Evolutionary conservation across 116 monocot species (phyloP).

Genomic region (Papilionanthe hybrid): DNA sequence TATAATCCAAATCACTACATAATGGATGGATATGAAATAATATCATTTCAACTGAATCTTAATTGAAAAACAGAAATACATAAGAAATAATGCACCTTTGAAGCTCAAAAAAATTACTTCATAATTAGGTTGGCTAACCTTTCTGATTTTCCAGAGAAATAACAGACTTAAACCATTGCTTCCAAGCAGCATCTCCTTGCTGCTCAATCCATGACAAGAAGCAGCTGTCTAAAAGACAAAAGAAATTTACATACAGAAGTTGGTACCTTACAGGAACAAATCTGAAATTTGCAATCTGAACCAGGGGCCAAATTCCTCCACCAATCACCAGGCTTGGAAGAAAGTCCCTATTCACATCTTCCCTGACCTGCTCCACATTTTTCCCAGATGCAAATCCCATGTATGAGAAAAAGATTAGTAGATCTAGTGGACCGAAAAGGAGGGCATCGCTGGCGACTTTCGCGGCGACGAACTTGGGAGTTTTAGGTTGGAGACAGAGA

Average conservation of each 20-base stretch:
- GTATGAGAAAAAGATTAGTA: slow-evolving; percentile 87
- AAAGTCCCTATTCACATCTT: slow-evolving; percentile 94
- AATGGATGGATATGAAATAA: background rate
- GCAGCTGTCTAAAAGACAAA: slow-evolving; percentile 90
- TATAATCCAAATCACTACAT: background rate
- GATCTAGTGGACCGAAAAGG: slow-evolving; percentile 83
- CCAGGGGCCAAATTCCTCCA: slow-evolving; percentile 68
- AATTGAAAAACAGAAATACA: background rate
- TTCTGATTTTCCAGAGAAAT: slow-evolving; percentile 41
- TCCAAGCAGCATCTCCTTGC: slow-evolving; percentile 98
- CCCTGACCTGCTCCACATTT: slow-evolving; percentile 62
- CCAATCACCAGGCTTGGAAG: slow-evolving; percentile 68
- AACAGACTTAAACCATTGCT: slow-evolving; percentile 79
- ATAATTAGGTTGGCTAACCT: slow-evolving; percentile 1
- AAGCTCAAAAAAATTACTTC: background rate
- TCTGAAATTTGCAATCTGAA: slow-evolving; percentile 93
- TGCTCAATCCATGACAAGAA: slow-evolving; percentile 99
- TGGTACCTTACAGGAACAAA: slow-evolving; percentile 91
- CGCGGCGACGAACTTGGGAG: slow-evolving; percentile 70
- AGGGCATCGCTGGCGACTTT: slow-evolving; percentile 86
- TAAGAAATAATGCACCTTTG: too few relatives aligned
- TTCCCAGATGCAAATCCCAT: slow-evolving; percentile 82
- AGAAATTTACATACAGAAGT: slow-evolving; percentile 94
- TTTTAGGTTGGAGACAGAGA: slow-evolving; percentile 61
- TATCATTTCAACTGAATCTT: background rate